Base-by-base conservation (phyloP, 352 stramenopile genomes). In the Phytophthora pinifolia region DNA sequence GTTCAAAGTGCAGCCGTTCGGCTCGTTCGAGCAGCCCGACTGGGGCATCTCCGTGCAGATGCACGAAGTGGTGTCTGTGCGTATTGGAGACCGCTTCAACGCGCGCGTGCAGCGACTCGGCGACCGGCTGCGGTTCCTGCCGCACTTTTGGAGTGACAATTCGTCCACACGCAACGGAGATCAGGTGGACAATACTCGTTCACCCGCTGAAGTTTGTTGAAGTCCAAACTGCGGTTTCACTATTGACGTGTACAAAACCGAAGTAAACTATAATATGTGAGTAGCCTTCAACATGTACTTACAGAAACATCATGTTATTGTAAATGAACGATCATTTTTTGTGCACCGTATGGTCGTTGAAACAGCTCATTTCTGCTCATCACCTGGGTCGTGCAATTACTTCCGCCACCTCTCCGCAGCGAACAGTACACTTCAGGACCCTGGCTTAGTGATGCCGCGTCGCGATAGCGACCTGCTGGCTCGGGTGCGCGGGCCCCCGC, bases 21-120 rank as follows among this genome's bases (percentile, higher is more conserved):
- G 48, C 8, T 43, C 59, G 1, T 79, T 77, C 25, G 66, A 82
- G 45, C 66, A 62, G 25, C 43, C 56, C 7, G 70, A 80, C 36
- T 68, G 68, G 37, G 65, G 69, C 17, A 58, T 80, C 38, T 69
- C 70, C 1, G 20, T 83, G 17, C 58, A 59, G 42, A 72, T 79
- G 56, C 50, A 76, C 32, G 67, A 83, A 44, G 54, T 83, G 18
- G 43, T 80, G 2, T 73, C 61, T 1, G 53, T 48, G 29, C 59
- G 69, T 6, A 72, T 83, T 18, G 70, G 70, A 49, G 60, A 79
- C 27, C 73, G 70, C 15, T 80, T 76, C 35, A 60, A 57, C 17
- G 33, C 55, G 35, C 59, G 53, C 14, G 31, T 56, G 6, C 31
- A 67, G 6, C 46, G 43, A 35, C 35, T 57, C n/a, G 44, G 52